Percentiles rank a stretch among this genome's conserved stretches.
Evolutionary conservation across 306 rosid genomes (phyloP).

Genomic region (Canavalia gladiata): DNA sequence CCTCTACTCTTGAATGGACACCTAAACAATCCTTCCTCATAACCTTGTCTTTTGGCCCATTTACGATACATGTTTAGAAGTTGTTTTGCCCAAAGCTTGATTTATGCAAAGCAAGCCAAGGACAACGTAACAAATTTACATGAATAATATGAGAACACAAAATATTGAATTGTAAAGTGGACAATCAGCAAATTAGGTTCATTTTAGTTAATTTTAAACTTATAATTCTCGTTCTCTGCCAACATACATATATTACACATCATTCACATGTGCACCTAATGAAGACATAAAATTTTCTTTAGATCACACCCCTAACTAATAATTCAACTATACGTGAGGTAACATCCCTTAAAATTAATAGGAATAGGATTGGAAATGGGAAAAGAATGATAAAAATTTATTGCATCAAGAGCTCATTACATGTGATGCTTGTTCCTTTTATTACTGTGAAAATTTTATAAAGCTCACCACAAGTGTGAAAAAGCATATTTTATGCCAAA

Average conservation of each 20-base stretch:
- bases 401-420: slow-evolving; percentile 62
- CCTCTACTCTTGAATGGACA: slow-evolving; percentile 62
- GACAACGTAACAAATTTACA: slow-evolving; percentile 28
- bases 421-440: slow-evolving; percentile 56
- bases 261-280: neutral
- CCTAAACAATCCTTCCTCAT: slow-evolving; percentile 71
- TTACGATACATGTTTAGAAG: slow-evolving; percentile 74
- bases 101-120: slow-evolving; percentile 48
- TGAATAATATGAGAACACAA: slow-evolving; percentile 22
- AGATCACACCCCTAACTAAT: slow-evolving; percentile 19
- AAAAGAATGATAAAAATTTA: neutral
- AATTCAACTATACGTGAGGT: neutral
- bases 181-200: slow-evolving; percentile 32
- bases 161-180: slow-evolving; percentile 37
- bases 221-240: neutral
- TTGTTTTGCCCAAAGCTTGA: slow-evolving; percentile 80
- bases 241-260: neutral
- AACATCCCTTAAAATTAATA: neutral
- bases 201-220: neutral
- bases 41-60: slow-evolving; percentile 83
- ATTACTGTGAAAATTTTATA: slow-evolving; percentile 56
- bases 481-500: no score
- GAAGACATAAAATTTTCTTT: neutral
- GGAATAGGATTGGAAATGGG: neutral
- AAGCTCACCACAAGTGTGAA: no score